Evolutionary conservation across 192 early-diverging fungal genomes (phyloP).

Genomic region (Neocallimastix lanati): DNA sequence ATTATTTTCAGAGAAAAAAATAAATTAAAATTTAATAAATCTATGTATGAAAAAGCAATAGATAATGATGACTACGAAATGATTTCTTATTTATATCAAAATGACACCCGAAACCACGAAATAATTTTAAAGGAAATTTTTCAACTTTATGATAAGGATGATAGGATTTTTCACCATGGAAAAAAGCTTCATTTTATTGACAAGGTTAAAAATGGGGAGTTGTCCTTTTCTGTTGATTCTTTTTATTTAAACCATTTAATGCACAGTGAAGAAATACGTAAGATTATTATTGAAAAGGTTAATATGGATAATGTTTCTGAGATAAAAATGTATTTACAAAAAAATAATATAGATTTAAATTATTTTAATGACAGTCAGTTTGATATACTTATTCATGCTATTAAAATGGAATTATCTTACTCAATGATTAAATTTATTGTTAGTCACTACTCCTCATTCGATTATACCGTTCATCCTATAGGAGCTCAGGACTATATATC

Average conservation of each 20-base stretch:
- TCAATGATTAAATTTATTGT: neutral
- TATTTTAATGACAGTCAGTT: neutral
- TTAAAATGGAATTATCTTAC: neutral
- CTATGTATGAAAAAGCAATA: neutral
- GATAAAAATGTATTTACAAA: neutral
- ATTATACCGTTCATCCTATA: neutral
- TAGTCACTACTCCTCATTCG: neutral
- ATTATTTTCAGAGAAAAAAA: neutral
- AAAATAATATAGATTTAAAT: neutral
- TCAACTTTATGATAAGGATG: neutral
- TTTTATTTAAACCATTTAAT: neutral
- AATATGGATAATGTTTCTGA: neutral
- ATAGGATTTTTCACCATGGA: neutral
- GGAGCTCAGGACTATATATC: neutral
- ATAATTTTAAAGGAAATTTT: neutral
- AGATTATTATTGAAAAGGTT: neutral
- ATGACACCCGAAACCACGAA: neutral
- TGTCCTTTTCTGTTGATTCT: neutral
- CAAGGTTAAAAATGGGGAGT: neutral
- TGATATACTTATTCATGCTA: neutral
- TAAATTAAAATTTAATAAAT: neutral
- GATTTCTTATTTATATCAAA: neutral
- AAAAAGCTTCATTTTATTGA: neutral
- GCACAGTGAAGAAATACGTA: neutral
- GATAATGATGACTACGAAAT: neutral